Base-by-base conservation (phyloP, 1,284 basidiomycete species). In the Microbotryum silenes-acaulis region DNA sequence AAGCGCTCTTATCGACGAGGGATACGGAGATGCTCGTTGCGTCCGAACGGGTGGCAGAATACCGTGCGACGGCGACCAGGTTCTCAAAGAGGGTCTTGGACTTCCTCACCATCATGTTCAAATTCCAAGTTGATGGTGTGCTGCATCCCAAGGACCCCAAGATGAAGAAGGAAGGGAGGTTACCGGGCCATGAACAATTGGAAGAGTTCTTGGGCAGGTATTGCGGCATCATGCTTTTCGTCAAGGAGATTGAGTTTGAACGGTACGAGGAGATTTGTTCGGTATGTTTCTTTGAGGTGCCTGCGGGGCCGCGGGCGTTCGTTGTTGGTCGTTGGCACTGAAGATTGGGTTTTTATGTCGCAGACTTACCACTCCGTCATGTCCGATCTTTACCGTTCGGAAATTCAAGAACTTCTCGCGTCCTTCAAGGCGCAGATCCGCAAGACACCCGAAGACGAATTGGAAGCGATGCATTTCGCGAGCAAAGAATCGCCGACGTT, bases 1-100 rank as follows among this genome's bases (percentile, higher is more conserved):
- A 96, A 74, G 93, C 93, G 2, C 78, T 98, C 18, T 85, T 91
- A 70, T 91, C 92, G 6, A 88, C 90, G n/a, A 80, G 86, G 66
- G 91, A 96, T 73, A 86, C 84, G 85, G 91, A 92, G 72, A 93
- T 97, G 83, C 89, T 91, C 9, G 92, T 92, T 0, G 91, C 91
- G 0, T 91, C 74, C 3, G 90, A 93, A 74, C 80, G 91, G 25
- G 78, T 97, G 65, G 83, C 86, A 61, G 91, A 97, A 74, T 97
- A 97, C 74, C 82, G 84, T 64, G 87, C 86, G 4, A 83, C 92
- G 70, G 91, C 92, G 62, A 75, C 81, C 3, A 89, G 93, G 71
- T 98, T 98, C 77, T 92, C 89, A 77, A 91, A 90, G 72, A 83
- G 94, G 7, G 76, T 97, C 27, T 81, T 88, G 58, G 91, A 96